Conservation (phyloP, 2,329 filamentous ascomycete species). For the Ambrosiella xylebori region DNA sequence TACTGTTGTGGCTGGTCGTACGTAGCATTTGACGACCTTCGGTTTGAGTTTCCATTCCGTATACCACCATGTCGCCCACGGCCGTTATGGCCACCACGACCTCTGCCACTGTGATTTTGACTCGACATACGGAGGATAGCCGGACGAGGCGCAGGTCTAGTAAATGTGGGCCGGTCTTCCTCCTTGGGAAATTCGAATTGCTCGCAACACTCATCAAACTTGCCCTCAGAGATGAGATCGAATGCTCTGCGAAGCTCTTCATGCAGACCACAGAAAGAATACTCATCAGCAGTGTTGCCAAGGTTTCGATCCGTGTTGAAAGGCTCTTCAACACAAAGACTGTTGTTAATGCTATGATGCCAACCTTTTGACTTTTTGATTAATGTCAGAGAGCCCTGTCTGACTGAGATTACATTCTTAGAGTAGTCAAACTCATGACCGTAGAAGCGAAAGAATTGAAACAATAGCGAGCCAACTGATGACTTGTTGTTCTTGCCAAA, state of each 20-base stretch:
- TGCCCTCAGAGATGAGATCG: constrained; percentile 58
- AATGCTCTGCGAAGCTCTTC: constrained; percentile 79
- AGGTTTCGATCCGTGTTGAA: constrained; percentile 83
- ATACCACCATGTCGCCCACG: constrained; percentile 29
- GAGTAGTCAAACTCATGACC: constrained; percentile 87
- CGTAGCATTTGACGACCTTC: constrained; percentile 36
- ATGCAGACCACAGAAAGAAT: constrained; percentile 81
- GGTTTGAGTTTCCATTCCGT: constrained; percentile 28
- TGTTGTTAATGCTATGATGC: constrained; percentile 63
- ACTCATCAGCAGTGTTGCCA: constrained; percentile 91
- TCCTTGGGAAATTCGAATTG: constrained; percentile 77
- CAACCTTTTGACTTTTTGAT: constrained; percentile 78
- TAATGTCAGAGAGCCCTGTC: constrained; percentile 53
- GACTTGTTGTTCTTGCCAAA: constrained; percentile 70
- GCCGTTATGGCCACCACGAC: constrained; percentile 22
- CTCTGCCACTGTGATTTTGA: constrained; percentile 34
- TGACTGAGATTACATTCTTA: constrained; percentile 66
- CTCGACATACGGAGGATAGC: constrained; percentile 44
- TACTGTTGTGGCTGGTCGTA: constrained; percentile 21
- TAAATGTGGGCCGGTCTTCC: constrained; percentile 43
- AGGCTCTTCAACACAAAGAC: constrained; percentile 87
- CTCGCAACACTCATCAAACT: constrained; percentile 71
- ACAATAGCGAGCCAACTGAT: constrained; percentile 69
- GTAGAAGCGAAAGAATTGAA: constrained; percentile 90
- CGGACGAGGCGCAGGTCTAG: constrained; percentile 38